Base-by-base conservation (phyloP, 305 asterid genomes). In the Plantago coronopus region DNA sequence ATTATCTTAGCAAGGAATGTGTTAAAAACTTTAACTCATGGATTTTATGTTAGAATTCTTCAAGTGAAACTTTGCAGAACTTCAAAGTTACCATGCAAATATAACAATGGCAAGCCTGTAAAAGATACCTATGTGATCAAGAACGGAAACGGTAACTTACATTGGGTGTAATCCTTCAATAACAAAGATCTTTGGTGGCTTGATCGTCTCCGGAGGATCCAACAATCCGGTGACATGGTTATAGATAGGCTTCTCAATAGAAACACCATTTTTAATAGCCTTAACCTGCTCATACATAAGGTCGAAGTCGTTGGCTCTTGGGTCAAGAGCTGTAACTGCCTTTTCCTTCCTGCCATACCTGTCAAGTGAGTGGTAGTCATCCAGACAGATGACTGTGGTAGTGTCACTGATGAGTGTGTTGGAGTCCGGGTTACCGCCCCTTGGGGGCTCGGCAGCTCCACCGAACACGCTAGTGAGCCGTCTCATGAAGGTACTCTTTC, bases 401-500 rank as follows among this genome's bases (percentile, higher is more conserved):
- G 50, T 83, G 53, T 94, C 95, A 61, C 96, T 89, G 7, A 94
- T 84, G 6, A 94, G 85, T 19, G 96, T 94, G 81, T 94, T 94
- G 0, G 97, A 94, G 66, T 94, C 99, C 0, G 99, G 97, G 59
- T 90, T 94, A 10, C 97, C 97, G 16, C 99, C 99, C 68, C 53
- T 85, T 4, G 99, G 97, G 0, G 99, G 96, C 82, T 85, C 97
- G 10, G 95, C 97, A 3, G 95, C 96, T 12, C 99, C 99, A 10
- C 99, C 99, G 58, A 94, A 89, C 3, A 94, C 99, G 62, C 96
- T 89, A 17, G 99, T 94, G 16, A 94, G 79, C 68, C 97, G 79
- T 63, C 99, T 76, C 99, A 94, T 94, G 86, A 94, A 94, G 1
- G 99, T 94, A 55, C 96, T 87, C 64, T 94, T 94, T n/a, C 99